Percentiles rank a stretch among this genome's conserved stretches.
Evolutionary conservation across 2,329 filamentous ascomycete species (phyloP).

Genomic region (Blastomyces silverae): DNA sequence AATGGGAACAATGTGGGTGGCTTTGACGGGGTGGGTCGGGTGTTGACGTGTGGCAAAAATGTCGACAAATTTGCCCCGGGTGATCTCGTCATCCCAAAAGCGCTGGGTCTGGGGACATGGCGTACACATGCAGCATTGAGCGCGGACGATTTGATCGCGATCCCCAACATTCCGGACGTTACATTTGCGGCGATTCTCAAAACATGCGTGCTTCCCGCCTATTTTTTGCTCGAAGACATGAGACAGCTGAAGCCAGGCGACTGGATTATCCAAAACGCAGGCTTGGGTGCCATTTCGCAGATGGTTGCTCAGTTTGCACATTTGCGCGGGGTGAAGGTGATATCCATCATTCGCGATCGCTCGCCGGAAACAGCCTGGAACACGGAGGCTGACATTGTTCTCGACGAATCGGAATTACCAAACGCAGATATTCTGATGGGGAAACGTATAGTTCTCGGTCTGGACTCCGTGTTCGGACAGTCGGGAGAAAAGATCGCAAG

Average conservation of each 20-base stretch:
- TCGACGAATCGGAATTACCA: constrained; percentile 19
- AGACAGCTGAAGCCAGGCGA: constrained; percentile 23
- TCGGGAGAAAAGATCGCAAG: constrained; percentile 18
- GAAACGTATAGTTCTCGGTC: constrained; percentile 18
- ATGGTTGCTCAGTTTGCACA: constrained; percentile 24
- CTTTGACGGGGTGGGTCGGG: constrained; percentile 22
- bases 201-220: constrained; percentile 23
- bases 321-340: constrained; percentile 15
- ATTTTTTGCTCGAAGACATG: constrained; percentile 25
- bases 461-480: constrained; percentile 22
- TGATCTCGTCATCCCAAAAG: constrained; percentile 6
- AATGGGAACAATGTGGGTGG: constrained; percentile 20
- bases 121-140: constrained; percentile 2
- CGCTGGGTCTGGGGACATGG: not conserved
- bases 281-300: constrained; percentile 20
- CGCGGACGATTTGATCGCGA: not conserved
- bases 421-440: constrained; percentile 4
- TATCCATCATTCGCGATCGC: constrained; percentile 23
- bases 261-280: constrained; percentile 25
- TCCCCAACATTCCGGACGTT: not conserved
- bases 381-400: constrained; percentile 16
- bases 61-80: constrained; percentile 19
- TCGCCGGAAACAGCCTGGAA: constrained; percentile 8
- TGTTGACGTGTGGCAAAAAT: constrained; percentile 16
- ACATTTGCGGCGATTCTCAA: constrained; percentile 8